phyloP scores from a whole-genome alignment of 2,329 filamentous ascomycete genomes.

The Alternaria alternata region DNA sequence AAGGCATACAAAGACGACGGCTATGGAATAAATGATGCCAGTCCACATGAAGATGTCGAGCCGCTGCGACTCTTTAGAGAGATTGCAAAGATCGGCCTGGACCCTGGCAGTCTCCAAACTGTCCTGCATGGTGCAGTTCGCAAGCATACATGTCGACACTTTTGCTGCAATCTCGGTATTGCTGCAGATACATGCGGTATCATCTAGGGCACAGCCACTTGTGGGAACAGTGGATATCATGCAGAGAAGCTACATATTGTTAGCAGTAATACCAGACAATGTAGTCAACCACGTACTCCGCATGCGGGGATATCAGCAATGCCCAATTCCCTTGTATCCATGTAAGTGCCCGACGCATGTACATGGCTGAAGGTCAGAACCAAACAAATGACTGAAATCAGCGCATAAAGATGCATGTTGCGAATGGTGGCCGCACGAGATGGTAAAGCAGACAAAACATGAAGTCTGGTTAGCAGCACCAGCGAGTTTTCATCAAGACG shows the following conservation, averaged over 20 bases:
- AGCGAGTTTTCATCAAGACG: background rate
- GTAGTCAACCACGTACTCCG: conserved; percentile 19
- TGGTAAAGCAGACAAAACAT: background rate
- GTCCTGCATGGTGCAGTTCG: conserved; percentile 36
- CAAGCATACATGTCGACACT: conserved; percentile 25
- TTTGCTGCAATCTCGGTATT: conserved; percentile 12
- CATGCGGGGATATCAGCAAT: conserved; percentile 30
- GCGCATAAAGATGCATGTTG: conserved; percentile 7
- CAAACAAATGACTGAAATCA: conserved; percentile 1
- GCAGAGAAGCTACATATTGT: conserved; percentile 25
- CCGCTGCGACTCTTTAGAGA: conserved; percentile 24
- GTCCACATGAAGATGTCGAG: conserved; percentile 13
- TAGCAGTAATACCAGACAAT: background rate
- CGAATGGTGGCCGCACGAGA: background rate
- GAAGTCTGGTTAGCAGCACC: background rate
- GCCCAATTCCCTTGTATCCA: conserved; percentile 11
- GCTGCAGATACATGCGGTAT: conserved; percentile 28
- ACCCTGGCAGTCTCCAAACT: conserved; percentile 29
- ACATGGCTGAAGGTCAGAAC: conserved; percentile 3
- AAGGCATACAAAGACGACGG: conserved; percentile 21
- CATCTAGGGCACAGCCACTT: conserved; percentile 24
- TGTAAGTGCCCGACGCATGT: background rate
- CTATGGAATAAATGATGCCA: conserved; percentile 22
- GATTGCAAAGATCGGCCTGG: conserved; percentile 29
- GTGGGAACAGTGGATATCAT: conserved; percentile 21